Evolutionary conservation across 352 stramenopile genomes (phyloP), one percentile per base, ranked within the genome.

Genomic region (Phytophthora quininea): DNA sequence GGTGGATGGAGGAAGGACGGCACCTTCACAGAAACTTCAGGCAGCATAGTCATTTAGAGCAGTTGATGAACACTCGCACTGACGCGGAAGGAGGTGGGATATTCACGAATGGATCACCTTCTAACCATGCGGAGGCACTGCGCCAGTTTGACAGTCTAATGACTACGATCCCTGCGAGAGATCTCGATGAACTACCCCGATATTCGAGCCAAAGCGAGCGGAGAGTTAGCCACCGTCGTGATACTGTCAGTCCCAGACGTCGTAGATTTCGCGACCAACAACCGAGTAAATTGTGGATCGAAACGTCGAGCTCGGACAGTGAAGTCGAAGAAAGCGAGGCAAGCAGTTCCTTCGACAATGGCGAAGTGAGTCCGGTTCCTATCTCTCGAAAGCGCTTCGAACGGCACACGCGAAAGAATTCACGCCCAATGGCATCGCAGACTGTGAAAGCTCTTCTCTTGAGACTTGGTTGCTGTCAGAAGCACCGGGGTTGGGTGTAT

Each of bases 1-100:
- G 69, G 5, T 90, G 79, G 77, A 27, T 73, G 0, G 64, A 85
- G 14, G 67, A 72, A 47, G 72, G 74, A 3, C 27, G 48, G 0
- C 58, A 53, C 29, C 45, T 84, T 31, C 40, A 50, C 3, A n/a
- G 46, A 24, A 31, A 53, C n/a, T 15, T 74, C 14, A 27, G 12
- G 0, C 14, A 54, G 27, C 47, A 60, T 10, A 40, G 47, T 42
- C 51, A 42, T 19, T 50, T 71, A 38, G 51, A 61, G n/a, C 61
- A 51, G 32, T 58, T 71, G 15, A 55, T 67, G 32, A 42, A 74
- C 15, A 58, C 53, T 15, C 54, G 35, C 33, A 63, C 58, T 43
- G 40, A 24, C 1, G 6, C 24, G n/a, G 54, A 62, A 31, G 33
- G 50, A 14, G 8, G 8, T 10, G 27, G 5, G 9, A 24, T 12